Evolutionary conservation across 208 protist genomes (phyloP), one percentile per base, ranked within the genome.

Genomic region (Leishmania tarentolae): DNA sequence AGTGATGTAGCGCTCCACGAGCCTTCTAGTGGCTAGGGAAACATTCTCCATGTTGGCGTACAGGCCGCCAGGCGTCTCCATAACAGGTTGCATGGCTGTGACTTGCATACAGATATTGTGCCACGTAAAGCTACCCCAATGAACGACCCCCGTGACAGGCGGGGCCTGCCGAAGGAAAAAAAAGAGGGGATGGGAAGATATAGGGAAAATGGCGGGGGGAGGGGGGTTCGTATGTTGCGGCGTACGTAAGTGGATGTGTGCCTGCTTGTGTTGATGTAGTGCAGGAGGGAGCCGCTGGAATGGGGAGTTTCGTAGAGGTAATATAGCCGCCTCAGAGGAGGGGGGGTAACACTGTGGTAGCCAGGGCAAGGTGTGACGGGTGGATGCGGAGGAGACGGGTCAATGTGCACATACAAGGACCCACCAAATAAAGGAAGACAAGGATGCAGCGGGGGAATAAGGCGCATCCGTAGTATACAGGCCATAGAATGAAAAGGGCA

Each of bases 1-100:
- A 61, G 84, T 79, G 71, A 92, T 84, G 84, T 90, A 96, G 28
- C 90, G 88, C 63, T 83, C 78, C 21, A 96, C 57, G 0, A 94
- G 61, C 15, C 84, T 81, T 21, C 72, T 75, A 17, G 83, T 63
- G 35, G 73, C 69, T 65, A 65, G 50, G 8, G 83, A 76, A 13
- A 66, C 82, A 35, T 85, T 72, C 19, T 82, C 84, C 53, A 87
- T 73, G 71, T 85, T 79, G 47, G 81, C 44, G 79, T 87, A 95
- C 46, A 89, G 70, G 59, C 63, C 59, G 3, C 79, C 90, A n/a
- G 72, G 81, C 37, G 76, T 84, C 56, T 81, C 69, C 59, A 47
- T 79, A 75, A 72, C 57, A 40, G 76, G n/a, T 21, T 75, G 76
- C 42, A 73, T 80, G 19, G 56, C 9, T 47, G 42, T 0, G 44